Conservation (phyloP, 345 rosid genomes). For the Brassica nigra region DNA sequence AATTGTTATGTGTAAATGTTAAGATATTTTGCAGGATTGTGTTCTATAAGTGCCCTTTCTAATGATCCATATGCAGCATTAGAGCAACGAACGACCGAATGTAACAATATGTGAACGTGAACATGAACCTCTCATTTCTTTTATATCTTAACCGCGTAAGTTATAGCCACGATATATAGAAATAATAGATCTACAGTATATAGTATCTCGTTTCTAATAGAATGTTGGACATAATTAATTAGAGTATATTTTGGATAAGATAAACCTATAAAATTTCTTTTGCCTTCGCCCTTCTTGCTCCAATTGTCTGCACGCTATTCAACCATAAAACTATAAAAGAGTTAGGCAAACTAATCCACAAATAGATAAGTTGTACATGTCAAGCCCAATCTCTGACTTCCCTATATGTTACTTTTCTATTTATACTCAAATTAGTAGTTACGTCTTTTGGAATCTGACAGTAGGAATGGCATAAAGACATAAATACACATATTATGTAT, state of each 20-base stretch:
- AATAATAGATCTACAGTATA: not conserved
- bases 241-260: not conserved
- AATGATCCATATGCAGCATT: not conserved
- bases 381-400: conserved; percentile 28
- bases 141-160: not conserved
- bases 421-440: conserved; percentile 26
- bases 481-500: not conserved
- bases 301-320: not conserved
- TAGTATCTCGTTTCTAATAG: not conserved
- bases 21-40: too few relatives aligned
- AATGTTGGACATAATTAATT: not conserved
- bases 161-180: not conserved
- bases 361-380: conserved; percentile 11
- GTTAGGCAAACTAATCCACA: conserved; percentile 4
- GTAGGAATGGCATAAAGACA: conserved; percentile 11
- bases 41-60: too few relatives aligned
- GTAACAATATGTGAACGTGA: not conserved
- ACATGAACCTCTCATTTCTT: not conserved
- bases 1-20: too few relatives aligned
- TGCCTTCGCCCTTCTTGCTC: not conserved
- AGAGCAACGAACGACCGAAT: not conserved
- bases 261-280: not conserved
- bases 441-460: conserved; percentile 25
- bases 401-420: conserved; percentile 14
- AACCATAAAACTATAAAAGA: not conserved